These are phyloP conservation scores for Oxytropis ochrocephala DNA, from an alignment of 306 rosid species.

Conservation along the genomic window DNA sequence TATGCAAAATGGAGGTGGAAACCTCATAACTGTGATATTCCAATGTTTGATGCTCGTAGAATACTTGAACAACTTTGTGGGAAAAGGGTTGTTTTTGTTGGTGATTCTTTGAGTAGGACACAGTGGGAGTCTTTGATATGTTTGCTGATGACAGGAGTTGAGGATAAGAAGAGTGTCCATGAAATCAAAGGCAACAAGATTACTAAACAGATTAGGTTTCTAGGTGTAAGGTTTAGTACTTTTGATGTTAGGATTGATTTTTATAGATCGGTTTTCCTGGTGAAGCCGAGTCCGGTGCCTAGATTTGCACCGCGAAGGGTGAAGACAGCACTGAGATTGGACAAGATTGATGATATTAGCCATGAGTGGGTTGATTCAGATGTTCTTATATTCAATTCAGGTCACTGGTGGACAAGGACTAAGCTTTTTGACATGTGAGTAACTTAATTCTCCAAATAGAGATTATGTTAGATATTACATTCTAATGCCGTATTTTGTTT, in stretches of 20 bases:
- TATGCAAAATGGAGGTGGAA: constrained; percentile 84
- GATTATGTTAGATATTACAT: neutral
- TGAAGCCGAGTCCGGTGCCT: constrained; percentile 48
- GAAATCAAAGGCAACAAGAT: constrained; percentile 71
- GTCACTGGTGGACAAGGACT: constrained; percentile 88
- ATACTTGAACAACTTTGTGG: constrained; percentile 66
- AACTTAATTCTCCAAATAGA: constrained; percentile 3
- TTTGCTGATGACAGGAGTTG: constrained; percentile 77
- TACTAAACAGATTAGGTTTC: constrained; percentile 57
- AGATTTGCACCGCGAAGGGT: constrained; percentile 62
- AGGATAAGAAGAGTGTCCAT: constrained; percentile 64
- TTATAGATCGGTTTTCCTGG: constrained; percentile 78
- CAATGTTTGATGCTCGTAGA: constrained; percentile 45
- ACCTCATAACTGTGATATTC: constrained; percentile 67
- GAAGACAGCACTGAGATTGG: constrained; percentile 59
- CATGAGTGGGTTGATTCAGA: constrained; percentile 82
- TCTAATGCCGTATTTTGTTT: neutral
- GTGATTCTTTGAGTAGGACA: constrained; percentile 87
- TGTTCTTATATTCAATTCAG: constrained; percentile 75
- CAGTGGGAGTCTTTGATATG: constrained; percentile 95
- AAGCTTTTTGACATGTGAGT: constrained; percentile 83
- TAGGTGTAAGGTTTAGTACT: constrained; percentile 55
- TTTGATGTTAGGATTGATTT: constrained; percentile 61
- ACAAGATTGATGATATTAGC: constrained; percentile 66
- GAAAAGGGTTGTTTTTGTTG: constrained; percentile 77